Evolutionary conservation across 2,329 filamentous ascomycete species (phyloP), one percentile per base, ranked within the genome.

Genomic region (Neocatenulostroma microsporum): DNA sequence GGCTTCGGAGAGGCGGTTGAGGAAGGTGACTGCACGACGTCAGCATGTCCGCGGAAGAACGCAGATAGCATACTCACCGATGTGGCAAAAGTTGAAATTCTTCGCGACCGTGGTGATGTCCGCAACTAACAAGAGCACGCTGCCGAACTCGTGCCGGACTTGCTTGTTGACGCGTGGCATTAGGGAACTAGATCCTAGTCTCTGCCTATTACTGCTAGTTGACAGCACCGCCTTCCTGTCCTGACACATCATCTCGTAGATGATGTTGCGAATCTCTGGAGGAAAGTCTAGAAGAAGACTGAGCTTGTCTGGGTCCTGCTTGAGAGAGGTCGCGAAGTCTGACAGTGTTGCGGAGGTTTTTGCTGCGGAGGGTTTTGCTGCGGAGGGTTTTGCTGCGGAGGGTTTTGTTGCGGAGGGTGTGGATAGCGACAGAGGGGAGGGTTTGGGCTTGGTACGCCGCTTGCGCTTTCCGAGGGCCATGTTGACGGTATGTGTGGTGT

Each of bases 21-120:
- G 29, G 23, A 44, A 44, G 26, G 37, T 32, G 21, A 40, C 30
- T n/a, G n/a, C n/a, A n/a, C n/a, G n/a, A n/a, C n/a, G n/a, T n/a
- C n/a, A n/a, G n/a, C n/a, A n/a, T n/a, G n/a, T n/a, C n/a, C n/a
- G n/a, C n/a, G n/a, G n/a, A n/a, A n/a, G n/a, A n/a, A n/a, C n/a
- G n/a, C n/a, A n/a, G n/a, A n/a, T n/a, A n/a, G n/a, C n/a, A n/a
- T n/a, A n/a, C n/a, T n/a, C n/a, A n/a, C n/a, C 27, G 34, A 44
- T 18, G 26, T 44, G 40, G 27, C 37, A 14, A 25, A 45, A 45
- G 28, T 34, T 14, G 39, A 42, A 39, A 30, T 37, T 24, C 18
- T 21, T 12, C 5, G 20, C 18, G 12, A 8, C 3, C 10, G 38
- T 35, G 11, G 3, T 29, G 26, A 44, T 34, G 20, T 35, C 21